phyloP scores from a whole-genome alignment of 495 filamentous ascomycete genomes.

The Podospora bellae-mahoneyi region DNA sequence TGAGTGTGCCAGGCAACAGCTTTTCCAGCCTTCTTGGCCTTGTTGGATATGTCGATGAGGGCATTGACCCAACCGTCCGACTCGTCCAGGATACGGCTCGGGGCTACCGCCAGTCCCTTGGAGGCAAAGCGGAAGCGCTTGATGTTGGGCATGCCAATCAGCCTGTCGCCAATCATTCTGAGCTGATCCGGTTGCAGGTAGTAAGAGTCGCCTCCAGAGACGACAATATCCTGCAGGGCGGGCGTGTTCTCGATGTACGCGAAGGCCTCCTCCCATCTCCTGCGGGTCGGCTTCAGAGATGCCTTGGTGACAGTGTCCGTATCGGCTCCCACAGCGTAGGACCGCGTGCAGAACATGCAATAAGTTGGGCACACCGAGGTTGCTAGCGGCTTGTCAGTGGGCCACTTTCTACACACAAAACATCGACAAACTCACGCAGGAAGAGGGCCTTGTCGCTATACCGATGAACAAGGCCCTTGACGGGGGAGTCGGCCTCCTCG shows the following conservation, averaged over 20 bases:
- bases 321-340: conserved; percentile 51
- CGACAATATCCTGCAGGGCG: conserved; percentile 50
- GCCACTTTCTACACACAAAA: neutral
- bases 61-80: conserved; percentile 51
- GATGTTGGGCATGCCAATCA: conserved; percentile 42
- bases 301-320: conserved; percentile 51
- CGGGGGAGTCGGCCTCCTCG: conserved; percentile 47
- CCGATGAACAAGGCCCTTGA: conserved; percentile 52
- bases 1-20: conserved; percentile 60
- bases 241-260: conserved; percentile 50
- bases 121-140: conserved; percentile 55
- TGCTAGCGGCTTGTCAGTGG: conserved; percentile 29
- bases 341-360: conserved; percentile 58
- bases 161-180: conserved; percentile 37
- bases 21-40: conserved; percentile 49
- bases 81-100: conserved; percentile 47
- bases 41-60: conserved; percentile 46
- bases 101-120: conserved; percentile 55
- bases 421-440: conserved; percentile 42
- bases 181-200: conserved; percentile 42
- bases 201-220: conserved; percentile 58
- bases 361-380: conserved; percentile 57
- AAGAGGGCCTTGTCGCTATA: conserved; percentile 60
- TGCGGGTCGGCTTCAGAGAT: conserved; percentile 39
- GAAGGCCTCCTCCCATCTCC: conserved; percentile 47